Evolutionary conservation across 495 filamentous ascomycete species (phyloP), one percentile per base, ranked within the genome.

Genomic region (Jackrogersella multiformis): DNA sequence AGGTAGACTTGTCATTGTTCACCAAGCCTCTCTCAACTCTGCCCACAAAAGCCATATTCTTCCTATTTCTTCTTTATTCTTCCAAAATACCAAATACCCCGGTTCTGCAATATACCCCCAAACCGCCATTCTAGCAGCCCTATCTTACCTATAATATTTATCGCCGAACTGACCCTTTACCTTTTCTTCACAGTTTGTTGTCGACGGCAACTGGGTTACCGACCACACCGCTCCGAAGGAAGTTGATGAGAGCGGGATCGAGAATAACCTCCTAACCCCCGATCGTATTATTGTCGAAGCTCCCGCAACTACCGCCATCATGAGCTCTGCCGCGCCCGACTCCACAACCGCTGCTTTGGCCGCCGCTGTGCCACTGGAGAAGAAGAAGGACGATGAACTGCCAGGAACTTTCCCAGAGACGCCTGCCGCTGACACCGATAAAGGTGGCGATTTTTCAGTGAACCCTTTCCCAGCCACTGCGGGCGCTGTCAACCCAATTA

Each of bases 221-320:
- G 91, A 97, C 74, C 87, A 87, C 69, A 85, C 87, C 51, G 88
- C 87, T 20, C 91, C 91, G 24, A 86, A 90, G 77, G 92, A 96
- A 78, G 84, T 82, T 62, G 95, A 97, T 82, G 83, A 82, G 44
- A 78, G 85, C 51, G 86, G 89, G 63, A 95, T 93, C 83, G 81
- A 91, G 56, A 97, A 97, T 82, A 97, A 97, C 86, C 83, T 97
- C 52, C 83, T 99, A 28, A 82, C 86, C 10, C 87, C 90, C 13
- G 85, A 92, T 59, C 84, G 91, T 66, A 89, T 97, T 57, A 77
- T 81, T 36, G 61, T 71, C 60, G 75, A 84, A 60, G 69, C 78
- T 45, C 73, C 77, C 32, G 77, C 73, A 24, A 74, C 77, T 24
- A 66, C 77, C 49, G 80, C 80, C 73, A 85, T 85, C 63, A 90